Conservation (phyloP, 1,284 basidiomycete species). For the Exobasidium rhododendri region DNA sequence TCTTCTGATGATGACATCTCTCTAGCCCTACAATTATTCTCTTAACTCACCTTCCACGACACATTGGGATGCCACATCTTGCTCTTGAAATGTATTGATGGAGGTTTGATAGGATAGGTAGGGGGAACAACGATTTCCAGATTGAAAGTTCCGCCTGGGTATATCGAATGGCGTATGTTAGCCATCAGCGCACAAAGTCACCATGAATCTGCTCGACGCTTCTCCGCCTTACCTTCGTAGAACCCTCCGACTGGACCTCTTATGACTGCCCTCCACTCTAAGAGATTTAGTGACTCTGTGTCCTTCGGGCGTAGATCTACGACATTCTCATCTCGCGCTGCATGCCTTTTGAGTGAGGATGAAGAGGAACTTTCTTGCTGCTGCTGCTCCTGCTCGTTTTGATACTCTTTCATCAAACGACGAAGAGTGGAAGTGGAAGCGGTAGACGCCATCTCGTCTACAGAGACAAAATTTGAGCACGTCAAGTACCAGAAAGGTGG, state of each 20-base stretch:
- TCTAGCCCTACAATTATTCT: too few relatives aligned
- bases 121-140: constrained; percentile 36
- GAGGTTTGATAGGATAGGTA: constrained; percentile 49
- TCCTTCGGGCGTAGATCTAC: constrained; percentile 40
- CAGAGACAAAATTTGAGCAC: background rate
- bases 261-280: constrained; percentile 44
- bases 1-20: background rate
- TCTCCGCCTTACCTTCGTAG: constrained; percentile 37
- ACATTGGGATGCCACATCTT: constrained; percentile 53
- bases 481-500: too few relatives aligned
- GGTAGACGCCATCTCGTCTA: background rate
- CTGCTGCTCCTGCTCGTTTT: constrained; percentile 1
- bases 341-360: constrained; percentile 7
- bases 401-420: constrained; percentile 39
- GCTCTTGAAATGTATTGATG: constrained; percentile 40
- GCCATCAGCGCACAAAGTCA: too few relatives aligned
- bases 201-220: too few relatives aligned
- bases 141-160: constrained; percentile 30
- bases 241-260: constrained; percentile 24
- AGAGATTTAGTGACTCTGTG: constrained; percentile 39
- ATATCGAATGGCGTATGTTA: too few relatives aligned
- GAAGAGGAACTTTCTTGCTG: constrained; percentile 7
- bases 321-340: constrained; percentile 29
- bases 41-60: constrained; percentile 35
- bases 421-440: constrained; percentile 24